These are phyloP conservation scores for Karstenula rhodostoma DNA, from an alignment of 2,329 filamentous ascomycete species.

Conservation along the genomic window DNA sequence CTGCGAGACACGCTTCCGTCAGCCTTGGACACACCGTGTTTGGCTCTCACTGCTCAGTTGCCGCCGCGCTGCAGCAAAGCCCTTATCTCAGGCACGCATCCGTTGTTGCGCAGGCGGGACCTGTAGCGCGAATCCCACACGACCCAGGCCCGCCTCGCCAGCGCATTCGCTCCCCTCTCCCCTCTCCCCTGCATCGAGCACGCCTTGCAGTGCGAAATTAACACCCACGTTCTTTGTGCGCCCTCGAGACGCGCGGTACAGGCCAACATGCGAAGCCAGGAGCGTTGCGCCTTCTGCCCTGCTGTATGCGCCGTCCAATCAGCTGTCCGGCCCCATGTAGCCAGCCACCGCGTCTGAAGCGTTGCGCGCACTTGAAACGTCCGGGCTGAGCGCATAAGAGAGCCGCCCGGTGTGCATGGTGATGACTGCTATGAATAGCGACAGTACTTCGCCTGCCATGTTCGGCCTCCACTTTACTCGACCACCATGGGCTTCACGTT, in stretches of 20 bases:
- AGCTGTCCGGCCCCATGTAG: slow-evolving; percentile 7
- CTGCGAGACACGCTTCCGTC: not conserved
- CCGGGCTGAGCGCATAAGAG: slow-evolving; percentile 7
- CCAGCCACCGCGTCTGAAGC: slow-evolving; percentile 14
- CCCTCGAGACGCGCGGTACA: slow-evolving; percentile 11
- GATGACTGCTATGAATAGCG: slow-evolving; percentile 9
- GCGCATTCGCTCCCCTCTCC: slow-evolving; percentile 6
- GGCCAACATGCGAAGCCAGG: not conserved
- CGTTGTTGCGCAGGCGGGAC: not conserved
- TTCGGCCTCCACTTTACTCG: not conserved
- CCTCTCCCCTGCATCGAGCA: slow-evolving; percentile 4
- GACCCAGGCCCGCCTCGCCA: slow-evolving; percentile 4
- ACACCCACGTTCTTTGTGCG: slow-evolving; percentile 7
- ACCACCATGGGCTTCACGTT: not conserved
- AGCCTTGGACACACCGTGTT: not conserved
- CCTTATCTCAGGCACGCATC: not conserved
- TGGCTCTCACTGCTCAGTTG: no score
- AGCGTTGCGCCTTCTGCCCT: slow-evolving; percentile 10
- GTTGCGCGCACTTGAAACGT: slow-evolving; percentile 26
- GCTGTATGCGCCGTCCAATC: slow-evolving; percentile 18
- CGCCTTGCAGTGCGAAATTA: slow-evolving; percentile 13
- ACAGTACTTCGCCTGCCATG: not conserved
- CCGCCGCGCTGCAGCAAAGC: not conserved
- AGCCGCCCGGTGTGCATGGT: slow-evolving; percentile 7
- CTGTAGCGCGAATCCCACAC: not conserved